Evolutionary conservation across 768 basidiomycete species (phyloP), one percentile per base, ranked within the genome.

Genomic region (Xerocomellus intermedius): DNA sequence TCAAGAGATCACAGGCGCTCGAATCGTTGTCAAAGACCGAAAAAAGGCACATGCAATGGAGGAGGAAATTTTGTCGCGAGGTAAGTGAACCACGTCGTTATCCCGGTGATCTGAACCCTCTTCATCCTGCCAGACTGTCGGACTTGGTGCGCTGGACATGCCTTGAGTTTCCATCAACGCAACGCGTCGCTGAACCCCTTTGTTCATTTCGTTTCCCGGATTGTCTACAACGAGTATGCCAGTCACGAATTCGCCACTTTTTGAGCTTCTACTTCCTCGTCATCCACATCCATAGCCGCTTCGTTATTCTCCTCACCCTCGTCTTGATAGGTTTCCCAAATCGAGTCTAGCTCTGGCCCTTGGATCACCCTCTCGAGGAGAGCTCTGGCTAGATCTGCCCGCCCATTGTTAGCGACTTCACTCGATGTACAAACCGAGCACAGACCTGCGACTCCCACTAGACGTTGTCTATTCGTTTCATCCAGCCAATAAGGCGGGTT

Each of bases 321-420:
- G 17, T 71, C 66, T 55, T 85, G 81, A 65, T 81, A 87, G 9
- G 81, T 81, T 52, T 75, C 77, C 81, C 83, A 88, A 22, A 86
- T 77, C 45, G 73, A 75, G 57, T 88, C 86, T n/a, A 77, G 73
- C 61, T 89, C 86, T 8, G 87, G 87, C 0, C 87, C 87, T 62
- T 86, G 84, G 26, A 88, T 80, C n/a, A 88, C 82, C 21, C 79
- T 68, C 51, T 87, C 86, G 46, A 89, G 68, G 19, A 89, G 75
- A 21, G 82, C 80, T 59, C 80, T 76, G 8, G 85, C 80, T 56
- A 83, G 69, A 48, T 83, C 87, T 89, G 45, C 36, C 28, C 44
- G 28, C 50, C 42, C 41, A 38, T 48, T 30, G 48, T 61, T 26
- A 56, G 48, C 33, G 51, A 53, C 26, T 22, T 49, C 37, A 37